Percentiles rank a stretch among this genome's conserved stretches.
Conservation (phyloP, 163 green algal species). For the Chlamydomonas reinhardtii region DNA sequence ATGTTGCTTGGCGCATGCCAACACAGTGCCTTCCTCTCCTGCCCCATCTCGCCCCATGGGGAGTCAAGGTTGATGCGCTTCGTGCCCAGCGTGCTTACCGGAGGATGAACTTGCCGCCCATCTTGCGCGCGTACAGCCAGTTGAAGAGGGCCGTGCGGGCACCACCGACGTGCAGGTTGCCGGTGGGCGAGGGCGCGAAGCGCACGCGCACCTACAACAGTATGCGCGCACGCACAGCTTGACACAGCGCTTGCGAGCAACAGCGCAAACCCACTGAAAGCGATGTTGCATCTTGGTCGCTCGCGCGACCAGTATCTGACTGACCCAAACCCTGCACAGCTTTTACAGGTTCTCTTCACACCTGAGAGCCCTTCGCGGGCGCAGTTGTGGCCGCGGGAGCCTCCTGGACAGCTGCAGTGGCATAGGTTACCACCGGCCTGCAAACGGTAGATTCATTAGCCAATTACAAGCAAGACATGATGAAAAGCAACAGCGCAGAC, state of each 20-base stretch:
- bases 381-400: background rate
- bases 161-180: conserved; percentile 97
- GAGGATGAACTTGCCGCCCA: conserved; percentile 94
- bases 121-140: conserved; percentile 94
- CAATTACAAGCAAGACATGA: background rate
- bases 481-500: no score
- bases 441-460: background rate
- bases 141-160: conserved; percentile 99
- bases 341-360: no score
- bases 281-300: no score
- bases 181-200: conserved; percentile 98
- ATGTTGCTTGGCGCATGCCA: no score
- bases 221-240: background rate
- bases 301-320: no score
- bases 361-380: conserved; percentile 1
- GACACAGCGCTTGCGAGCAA: no score
- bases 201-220: conserved; percentile 83
- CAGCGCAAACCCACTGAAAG: no score
- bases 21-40: no score
- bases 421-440: conserved; percentile 16
- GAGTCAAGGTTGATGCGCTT: no score
- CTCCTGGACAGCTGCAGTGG: conserved; percentile 34
- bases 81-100: conserved; percentile 69
- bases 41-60: no score
- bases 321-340: no score